A percentile compares a stretch with the other conserved stretches of the same genome.
Conservation (phyloP, 345 rosid species). For the Populus deltoides region DNA sequence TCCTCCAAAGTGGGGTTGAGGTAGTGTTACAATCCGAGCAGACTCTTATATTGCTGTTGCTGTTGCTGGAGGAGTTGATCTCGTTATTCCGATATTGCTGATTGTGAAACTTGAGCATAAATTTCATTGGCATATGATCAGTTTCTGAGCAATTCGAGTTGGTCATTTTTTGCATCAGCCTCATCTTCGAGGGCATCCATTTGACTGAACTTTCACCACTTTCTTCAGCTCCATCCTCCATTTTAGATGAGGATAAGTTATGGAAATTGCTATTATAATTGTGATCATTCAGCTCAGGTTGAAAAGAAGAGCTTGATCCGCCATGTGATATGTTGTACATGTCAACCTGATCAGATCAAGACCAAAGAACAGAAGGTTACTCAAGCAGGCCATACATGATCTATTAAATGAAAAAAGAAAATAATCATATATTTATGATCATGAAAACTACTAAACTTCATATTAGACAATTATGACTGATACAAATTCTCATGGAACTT, state of each 20-base stretch:
- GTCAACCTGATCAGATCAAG: constrained; percentile 13
- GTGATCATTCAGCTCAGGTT: background rate
- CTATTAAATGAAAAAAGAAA: background rate
- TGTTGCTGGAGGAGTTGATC: constrained; percentile 1
- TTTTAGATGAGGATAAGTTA: constrained; percentile 4
- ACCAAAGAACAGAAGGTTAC: background rate
- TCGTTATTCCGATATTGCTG: constrained; percentile 10
- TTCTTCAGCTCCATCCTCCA: background rate
- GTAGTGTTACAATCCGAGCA: constrained; percentile 63
- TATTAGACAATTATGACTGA: no score
- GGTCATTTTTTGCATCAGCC: constrained; percentile 39
- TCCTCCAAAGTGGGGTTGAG: constrained; percentile 72
- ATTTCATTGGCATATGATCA: background rate
- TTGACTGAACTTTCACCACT: constrained; percentile 14
- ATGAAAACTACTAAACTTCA: background rate
- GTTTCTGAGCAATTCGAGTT: constrained; percentile 10
- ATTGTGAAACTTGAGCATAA: constrained; percentile 19
- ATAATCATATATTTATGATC: background rate
- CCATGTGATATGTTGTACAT: background rate
- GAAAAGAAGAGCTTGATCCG: constrained; percentile 10
- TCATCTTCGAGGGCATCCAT: constrained; percentile 53
- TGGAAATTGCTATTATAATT: background rate
- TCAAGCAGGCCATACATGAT: no score
- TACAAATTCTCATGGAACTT: background rate
- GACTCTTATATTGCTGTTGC: constrained; percentile 26